These are phyloP conservation scores for Cladorrhinum sp. DNA, from an alignment of 2,329 filamentous ascomycete genomes.

Conservation along the genomic window DNA sequence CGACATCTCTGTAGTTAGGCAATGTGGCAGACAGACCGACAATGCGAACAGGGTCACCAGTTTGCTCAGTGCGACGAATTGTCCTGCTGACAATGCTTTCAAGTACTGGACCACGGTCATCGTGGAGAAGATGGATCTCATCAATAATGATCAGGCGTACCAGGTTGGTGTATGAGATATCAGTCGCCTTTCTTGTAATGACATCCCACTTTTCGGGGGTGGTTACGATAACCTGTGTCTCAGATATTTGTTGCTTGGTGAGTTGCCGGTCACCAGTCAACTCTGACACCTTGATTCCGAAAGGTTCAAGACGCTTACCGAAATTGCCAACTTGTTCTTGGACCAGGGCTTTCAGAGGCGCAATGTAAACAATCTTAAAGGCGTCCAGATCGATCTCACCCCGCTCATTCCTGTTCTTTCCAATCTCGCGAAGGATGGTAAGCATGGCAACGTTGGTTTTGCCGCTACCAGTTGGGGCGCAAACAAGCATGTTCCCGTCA, in stretches of 20 bases:
- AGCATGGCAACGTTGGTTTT: constrained; percentile 99
- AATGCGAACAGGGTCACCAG: constrained; percentile 85
- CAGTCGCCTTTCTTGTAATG: constrained; percentile 95
- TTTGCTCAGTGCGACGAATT: constrained; percentile 89
- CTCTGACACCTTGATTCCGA: constrained; percentile 90
- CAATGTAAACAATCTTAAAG: constrained; percentile 98
- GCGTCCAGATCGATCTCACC: constrained; percentile 94
- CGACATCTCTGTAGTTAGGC: constrained; percentile 95
- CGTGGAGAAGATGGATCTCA: constrained; percentile 95
- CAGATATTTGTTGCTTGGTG: constrained; percentile 96
- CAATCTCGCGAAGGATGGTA: constrained; percentile 91
- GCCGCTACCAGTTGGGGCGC: constrained; percentile 92
- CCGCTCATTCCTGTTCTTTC: constrained; percentile 86
- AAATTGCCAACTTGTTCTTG: constrained; percentile 99
- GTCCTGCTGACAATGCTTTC: constrained; percentile 96
- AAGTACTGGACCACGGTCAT: constrained; percentile 92
- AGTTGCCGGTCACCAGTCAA: constrained; percentile 96
- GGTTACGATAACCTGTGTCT: constrained; percentile 97
- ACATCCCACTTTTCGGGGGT: constrained; percentile 99
- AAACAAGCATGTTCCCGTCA: constrained; percentile 97
- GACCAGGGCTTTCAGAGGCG: constrained; percentile 89
- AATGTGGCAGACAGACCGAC: constrained; percentile 92
- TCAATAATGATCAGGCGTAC: constrained; percentile 95
- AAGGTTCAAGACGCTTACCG: constrained; percentile 83
- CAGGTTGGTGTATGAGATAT: constrained; percentile 95